Evolutionary conservation across 2,329 filamentous ascomycete species (phyloP).

Genomic region (Penicillium sclerotigenum): DNA sequence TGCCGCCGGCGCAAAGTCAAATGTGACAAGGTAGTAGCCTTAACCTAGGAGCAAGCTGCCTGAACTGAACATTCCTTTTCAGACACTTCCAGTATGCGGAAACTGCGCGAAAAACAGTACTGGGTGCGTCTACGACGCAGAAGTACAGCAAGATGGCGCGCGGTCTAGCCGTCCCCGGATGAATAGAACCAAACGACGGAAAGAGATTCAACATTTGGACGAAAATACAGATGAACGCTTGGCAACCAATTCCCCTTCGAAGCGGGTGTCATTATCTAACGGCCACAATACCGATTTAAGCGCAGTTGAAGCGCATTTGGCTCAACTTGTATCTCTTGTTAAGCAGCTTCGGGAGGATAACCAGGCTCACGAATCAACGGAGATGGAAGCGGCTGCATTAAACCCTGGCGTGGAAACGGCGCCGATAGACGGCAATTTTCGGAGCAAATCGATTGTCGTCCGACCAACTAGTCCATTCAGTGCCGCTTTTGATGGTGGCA

Average conservation of each 20-base stretch:
- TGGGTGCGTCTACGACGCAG: conserved; percentile 43
- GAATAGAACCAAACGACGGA: conserved; percentile 38
- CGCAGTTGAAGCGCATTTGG: neutral
- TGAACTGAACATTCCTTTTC: neutral
- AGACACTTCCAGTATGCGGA: conserved; percentile 47
- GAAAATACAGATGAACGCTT: neutral
- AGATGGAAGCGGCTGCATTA: neutral
- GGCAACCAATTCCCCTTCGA: neutral
- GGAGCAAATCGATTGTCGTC: neutral
- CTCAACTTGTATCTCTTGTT: neutral
- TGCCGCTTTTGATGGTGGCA: conserved; percentile 30
- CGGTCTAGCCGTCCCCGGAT: conserved; percentile 12
- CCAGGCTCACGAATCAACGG: neutral
- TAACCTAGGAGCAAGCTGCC: neutral
- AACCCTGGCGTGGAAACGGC: neutral
- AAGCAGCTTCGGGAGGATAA: neutral
- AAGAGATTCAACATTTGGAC: conserved; percentile 17
- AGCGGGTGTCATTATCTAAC: neutral
- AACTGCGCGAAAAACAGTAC: conserved; percentile 45
- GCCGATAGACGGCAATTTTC: conserved; percentile 7
- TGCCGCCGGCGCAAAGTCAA: conserved; percentile 49
- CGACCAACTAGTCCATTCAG: conserved; percentile 13
- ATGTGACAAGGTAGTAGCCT: conserved; percentile 39
- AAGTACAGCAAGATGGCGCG: conserved; percentile 24
- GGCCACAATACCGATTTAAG: neutral